Conservation (phyloP, 2,329 filamentous ascomycete species). For the Colletotrichum neosansevieriae region DNA sequence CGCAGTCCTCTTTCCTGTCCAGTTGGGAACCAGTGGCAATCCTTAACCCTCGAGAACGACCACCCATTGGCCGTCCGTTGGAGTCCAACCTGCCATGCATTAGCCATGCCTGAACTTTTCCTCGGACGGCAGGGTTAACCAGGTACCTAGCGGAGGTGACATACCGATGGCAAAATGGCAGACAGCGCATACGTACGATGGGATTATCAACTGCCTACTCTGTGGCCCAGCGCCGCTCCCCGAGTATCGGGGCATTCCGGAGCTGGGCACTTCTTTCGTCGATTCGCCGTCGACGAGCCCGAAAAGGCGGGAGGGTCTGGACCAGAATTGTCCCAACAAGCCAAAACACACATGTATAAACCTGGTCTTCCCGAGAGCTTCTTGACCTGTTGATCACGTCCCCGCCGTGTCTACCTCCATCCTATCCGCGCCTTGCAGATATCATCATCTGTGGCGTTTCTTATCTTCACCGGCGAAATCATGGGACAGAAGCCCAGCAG, state of each 20-base stretch:
- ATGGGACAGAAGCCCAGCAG: conserved; percentile 60
- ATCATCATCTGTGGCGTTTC: neutral
- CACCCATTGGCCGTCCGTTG: neutral
- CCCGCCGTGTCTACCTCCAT: neutral
- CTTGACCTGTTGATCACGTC: neutral
- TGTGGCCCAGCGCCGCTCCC: neutral
- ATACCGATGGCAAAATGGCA: neutral
- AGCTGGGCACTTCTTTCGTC: neutral
- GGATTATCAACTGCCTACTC: neutral
- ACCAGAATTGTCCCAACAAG: neutral
- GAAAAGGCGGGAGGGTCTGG: conserved; percentile 4
- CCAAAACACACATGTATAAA: conserved; percentile 18
- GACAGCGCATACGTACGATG: neutral
- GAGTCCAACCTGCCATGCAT: conserved; percentile 6
- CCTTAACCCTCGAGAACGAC: neutral
- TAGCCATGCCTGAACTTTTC: neutral
- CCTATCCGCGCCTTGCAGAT: neutral
- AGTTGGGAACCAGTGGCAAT: conserved; percentile 19
- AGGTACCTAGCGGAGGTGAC: neutral
- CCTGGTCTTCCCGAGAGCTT: neutral
- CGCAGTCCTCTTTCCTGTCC: neutral
- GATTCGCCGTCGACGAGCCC: neutral
- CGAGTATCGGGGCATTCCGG: neutral
- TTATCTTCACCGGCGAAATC: conserved; percentile 6
- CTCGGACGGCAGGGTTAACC: neutral